Evolutionary conservation across 352 stramenopile species (phyloP).

Genomic region (Pythium apleroticum): DNA sequence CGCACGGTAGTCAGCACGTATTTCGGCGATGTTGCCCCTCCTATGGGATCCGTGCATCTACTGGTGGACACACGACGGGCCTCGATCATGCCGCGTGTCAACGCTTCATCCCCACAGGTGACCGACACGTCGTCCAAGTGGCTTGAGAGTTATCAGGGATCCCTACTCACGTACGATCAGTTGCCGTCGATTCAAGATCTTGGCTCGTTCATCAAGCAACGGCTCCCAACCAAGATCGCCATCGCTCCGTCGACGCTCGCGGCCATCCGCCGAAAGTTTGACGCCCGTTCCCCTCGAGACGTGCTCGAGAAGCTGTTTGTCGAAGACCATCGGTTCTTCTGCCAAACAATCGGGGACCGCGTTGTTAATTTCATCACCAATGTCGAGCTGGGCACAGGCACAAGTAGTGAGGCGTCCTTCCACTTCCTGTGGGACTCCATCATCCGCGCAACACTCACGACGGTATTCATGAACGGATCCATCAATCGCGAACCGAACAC

Average conservation of each 20-base stretch:
- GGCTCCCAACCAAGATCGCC: neutral
- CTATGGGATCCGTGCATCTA: too few relatives aligned
- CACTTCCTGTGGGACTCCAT: neutral
- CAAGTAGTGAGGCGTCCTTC: neutral
- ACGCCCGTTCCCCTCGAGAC: neutral
- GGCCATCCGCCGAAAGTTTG: neutral
- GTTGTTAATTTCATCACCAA: neutral
- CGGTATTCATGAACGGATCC: neutral
- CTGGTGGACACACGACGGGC: neutral
- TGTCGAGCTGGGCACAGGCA: neutral
- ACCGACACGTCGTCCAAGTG: neutral
- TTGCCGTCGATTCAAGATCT: neutral
- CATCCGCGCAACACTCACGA: neutral
- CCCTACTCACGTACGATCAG: neutral
- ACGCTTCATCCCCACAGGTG: neutral
- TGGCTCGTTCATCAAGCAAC: neutral
- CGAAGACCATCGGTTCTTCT: neutral
- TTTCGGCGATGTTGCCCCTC: too few relatives aligned
- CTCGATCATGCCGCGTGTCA: neutral
- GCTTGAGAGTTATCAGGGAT: neutral
- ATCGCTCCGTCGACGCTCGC: neutral
- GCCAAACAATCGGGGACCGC: neutral
- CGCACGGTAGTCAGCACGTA: too few relatives aligned
- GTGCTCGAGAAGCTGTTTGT: neutral
- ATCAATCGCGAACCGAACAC: neutral